Conservation (phyloP, 495 filamentous ascomycete species). For the Trypethelium eluteriae region DNA sequence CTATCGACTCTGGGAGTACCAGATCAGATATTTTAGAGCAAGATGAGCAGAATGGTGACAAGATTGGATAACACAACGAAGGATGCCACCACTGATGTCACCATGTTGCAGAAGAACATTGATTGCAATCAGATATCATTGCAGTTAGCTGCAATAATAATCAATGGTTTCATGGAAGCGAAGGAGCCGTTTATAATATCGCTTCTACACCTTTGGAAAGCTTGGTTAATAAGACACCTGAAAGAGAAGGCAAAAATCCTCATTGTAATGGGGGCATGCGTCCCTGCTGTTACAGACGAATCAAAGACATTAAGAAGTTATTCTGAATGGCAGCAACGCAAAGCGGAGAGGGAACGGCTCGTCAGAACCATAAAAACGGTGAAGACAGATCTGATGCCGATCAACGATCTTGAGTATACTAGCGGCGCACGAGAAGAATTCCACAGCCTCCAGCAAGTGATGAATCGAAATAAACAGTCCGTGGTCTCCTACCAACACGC, state of each 20-base stretch:
- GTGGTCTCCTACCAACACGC: too few species aligned
- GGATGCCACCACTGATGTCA: constrained; percentile 53
- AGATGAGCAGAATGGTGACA: constrained; percentile 56
- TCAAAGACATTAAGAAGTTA: constrained; percentile 66
- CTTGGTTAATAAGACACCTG: constrained; percentile 44
- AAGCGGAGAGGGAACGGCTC: not conserved
- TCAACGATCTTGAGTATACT: too few species aligned
- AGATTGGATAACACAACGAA: constrained; percentile 61
- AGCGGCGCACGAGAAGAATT: too few species aligned
- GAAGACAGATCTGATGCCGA: too few species aligned
- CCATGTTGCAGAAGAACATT: constrained; percentile 62
- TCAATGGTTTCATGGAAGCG: constrained; percentile 65
- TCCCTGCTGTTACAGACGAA: constrained; percentile 88
- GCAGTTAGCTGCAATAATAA: constrained; percentile 63
- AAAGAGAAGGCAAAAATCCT: constrained; percentile 89
- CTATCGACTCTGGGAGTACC: constrained; percentile 68
- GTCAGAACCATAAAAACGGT: too few species aligned
- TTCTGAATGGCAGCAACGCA: constrained; percentile 36
- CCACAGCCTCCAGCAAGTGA: too few species aligned
- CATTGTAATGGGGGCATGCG: constrained; percentile 73
- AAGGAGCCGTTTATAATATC: constrained; percentile 78
- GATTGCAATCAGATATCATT: constrained; percentile 80
- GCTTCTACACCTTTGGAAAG: constrained; percentile 38
- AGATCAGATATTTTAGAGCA: constrained; percentile 57
- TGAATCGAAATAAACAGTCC: too few species aligned